phyloP scores from a whole-genome alignment of 371 early-diverging fungal species.

The Chytridiales sp. region DNA sequence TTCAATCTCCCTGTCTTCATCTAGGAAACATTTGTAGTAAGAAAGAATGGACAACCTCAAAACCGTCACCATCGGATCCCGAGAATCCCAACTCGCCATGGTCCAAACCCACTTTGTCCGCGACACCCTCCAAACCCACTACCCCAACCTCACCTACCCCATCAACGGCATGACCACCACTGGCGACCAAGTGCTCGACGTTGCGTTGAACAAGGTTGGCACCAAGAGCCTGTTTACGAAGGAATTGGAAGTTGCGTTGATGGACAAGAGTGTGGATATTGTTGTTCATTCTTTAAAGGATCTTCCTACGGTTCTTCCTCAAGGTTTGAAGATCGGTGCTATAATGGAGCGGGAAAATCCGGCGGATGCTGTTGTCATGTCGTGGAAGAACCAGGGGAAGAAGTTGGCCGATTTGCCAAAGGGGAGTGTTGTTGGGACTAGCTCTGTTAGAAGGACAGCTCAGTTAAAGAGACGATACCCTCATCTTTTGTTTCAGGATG shows the following conservation, averaged over 20 bases:
- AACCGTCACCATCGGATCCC: constrained; percentile 66
- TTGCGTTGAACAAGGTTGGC: constrained; percentile 89
- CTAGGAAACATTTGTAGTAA: too few relatives aligned
- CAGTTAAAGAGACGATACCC: constrained; percentile 83
- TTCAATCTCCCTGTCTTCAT: too few relatives aligned
- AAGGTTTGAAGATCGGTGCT: constrained; percentile 81
- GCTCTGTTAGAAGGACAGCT: constrained; percentile 85
- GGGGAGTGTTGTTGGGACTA: constrained; percentile 87
- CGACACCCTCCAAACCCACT: constrained; percentile 50
- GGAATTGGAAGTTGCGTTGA: constrained; percentile 84
- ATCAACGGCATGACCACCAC: constrained; percentile 79
- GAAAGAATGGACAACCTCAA: too few relatives aligned
- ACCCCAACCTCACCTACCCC: constrained; percentile 56
- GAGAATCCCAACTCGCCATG: constrained; percentile 90
- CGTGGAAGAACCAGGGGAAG: constrained; percentile 35
- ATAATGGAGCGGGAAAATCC: constrained; percentile 85
- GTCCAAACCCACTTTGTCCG: constrained; percentile 80
- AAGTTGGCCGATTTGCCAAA: constrained; percentile 65
- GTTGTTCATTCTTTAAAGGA: constrained; percentile 96
- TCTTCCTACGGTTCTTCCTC: constrained; percentile 84
- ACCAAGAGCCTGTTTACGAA: constrained; percentile 92
- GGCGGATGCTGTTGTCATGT: constrained; percentile 82
- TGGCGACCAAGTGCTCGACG: constrained; percentile 79
- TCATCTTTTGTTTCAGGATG: constrained; percentile 72
- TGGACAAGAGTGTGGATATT: constrained; percentile 71